phyloP scores from a whole-genome alignment of 2,329 filamentous ascomycete species.

The Ophiostoma sp. region DNA sequence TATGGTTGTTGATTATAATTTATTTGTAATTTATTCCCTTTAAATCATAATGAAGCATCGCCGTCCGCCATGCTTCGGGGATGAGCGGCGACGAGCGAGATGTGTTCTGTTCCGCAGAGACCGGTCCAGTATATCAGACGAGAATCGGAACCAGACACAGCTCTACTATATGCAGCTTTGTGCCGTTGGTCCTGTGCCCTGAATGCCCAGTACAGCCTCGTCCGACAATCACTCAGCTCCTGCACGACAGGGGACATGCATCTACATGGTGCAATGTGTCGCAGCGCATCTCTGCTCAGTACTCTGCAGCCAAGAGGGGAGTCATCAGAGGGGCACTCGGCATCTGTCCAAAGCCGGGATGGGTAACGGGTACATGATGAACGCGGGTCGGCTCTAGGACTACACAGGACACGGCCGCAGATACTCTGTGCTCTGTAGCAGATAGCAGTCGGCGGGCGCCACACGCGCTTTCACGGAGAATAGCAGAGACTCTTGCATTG shows the following conservation, averaged over 20 bases:
- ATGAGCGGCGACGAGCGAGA: too few relatives aligned
- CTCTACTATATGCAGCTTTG: too few relatives aligned
- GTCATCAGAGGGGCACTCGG: neutral
- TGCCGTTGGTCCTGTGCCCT: neutral
- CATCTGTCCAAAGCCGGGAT: neutral
- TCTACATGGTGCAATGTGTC: neutral
- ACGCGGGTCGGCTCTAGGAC: slow-evolving; percentile 5
- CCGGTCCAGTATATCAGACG: neutral
- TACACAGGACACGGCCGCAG: neutral
- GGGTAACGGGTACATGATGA: neutral
- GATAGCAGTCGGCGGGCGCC: too few relatives aligned
- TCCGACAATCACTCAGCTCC: neutral
- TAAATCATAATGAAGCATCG: too few relatives aligned
- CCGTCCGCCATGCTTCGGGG: too few relatives aligned
- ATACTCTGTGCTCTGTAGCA: neutral
- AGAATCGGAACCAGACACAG: neutral
- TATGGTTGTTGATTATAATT: too few relatives aligned
- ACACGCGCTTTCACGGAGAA: neutral
- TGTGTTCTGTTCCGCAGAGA: neutral
- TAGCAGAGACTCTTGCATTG: neutral
- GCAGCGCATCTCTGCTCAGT: too few relatives aligned
- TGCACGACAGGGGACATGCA: neutral
- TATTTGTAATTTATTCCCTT: too few relatives aligned
- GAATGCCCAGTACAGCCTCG: neutral
- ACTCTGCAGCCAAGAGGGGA: neutral